Conservation (phyloP, 164 flowering plant species). For the Santalum album region DNA sequence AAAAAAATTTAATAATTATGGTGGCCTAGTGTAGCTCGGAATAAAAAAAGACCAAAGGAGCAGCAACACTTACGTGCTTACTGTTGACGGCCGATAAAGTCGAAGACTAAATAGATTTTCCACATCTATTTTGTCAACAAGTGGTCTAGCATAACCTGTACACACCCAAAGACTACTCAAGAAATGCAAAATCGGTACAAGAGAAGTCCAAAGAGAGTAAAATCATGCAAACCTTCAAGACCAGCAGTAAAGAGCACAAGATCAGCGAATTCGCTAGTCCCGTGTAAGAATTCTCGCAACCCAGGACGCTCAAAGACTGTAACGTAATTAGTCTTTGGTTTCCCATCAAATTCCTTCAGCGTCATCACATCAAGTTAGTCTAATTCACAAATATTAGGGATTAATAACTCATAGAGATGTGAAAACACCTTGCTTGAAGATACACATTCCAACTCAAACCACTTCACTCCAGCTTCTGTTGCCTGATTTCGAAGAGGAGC, state of each 20-base stretch:
- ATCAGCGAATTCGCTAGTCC: constrained; percentile 73
- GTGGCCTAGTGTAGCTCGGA: neutral
- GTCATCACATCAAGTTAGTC: neutral
- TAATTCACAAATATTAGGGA: neutral
- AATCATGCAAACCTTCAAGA: constrained; percentile 71
- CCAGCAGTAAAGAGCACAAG: constrained; percentile 96
- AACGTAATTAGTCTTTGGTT: constrained; percentile 77
- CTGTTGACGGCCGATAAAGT: constrained; percentile 86
- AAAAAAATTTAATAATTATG: no score
- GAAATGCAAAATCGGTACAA: constrained; percentile 1
- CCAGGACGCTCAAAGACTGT: constrained; percentile 99
- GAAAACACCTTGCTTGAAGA: constrained; percentile 71
- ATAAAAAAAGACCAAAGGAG: no score
- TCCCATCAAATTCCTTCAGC: constrained; percentile 78
- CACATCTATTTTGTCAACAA: constrained; percentile 76
- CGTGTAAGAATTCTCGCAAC: constrained; percentile 61
- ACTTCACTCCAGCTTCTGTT: constrained; percentile 73
- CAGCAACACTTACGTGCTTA: constrained; percentile 60
- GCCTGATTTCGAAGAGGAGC: constrained; percentile 59
- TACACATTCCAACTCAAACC: constrained; percentile 89
- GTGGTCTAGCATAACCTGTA: constrained; percentile 90
- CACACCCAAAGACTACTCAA: neutral
- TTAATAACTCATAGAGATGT: neutral
- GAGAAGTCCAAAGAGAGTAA: constrained; percentile 3
- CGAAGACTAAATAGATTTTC: constrained; percentile 51